Evolutionary conservation across 2,329 filamentous ascomycete species (phyloP).

Genomic region (Pseudofabraea citricarpa): DNA sequence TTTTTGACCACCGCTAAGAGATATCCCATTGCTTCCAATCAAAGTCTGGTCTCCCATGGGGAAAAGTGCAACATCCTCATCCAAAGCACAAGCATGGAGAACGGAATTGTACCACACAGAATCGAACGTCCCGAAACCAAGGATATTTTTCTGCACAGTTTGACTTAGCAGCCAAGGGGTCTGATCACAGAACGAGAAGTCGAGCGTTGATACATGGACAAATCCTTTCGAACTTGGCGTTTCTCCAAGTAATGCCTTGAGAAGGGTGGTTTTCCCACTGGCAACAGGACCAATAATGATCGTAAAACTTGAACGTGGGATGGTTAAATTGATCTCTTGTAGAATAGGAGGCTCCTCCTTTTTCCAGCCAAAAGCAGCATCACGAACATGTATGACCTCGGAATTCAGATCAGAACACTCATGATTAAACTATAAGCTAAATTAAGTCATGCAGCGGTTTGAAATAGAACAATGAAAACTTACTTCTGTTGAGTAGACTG

Average conservation of each 20-base stretch:
- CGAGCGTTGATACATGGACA: slow-evolving; percentile 5
- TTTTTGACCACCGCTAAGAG: slow-evolving; percentile 18
- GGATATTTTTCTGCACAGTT: slow-evolving; percentile 33
- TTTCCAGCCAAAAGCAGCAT: slow-evolving; percentile 6
- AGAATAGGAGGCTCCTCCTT: slow-evolving; percentile 7
- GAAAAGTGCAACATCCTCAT: slow-evolving; percentile 13
- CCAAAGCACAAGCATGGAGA: slow-evolving; percentile 13
- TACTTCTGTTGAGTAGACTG: too few species aligned
- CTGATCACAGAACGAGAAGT: slow-evolving; percentile 37
- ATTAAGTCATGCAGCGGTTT: too few species aligned
- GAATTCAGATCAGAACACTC: neutral
- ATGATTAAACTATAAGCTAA: neutral
- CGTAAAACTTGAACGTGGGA: slow-evolving; percentile 3
- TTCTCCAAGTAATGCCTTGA: slow-evolving; percentile 17
- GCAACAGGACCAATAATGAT: slow-evolving; percentile 21
- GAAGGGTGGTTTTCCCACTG: slow-evolving; percentile 17
- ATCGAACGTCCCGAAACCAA: slow-evolving; percentile 23
- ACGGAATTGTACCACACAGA: slow-evolving; percentile 16
- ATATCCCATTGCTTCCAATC: slow-evolving; percentile 25
- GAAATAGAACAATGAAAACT: too few species aligned
- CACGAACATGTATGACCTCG: slow-evolving; percentile 10
- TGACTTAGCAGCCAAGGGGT: slow-evolving; percentile 37
- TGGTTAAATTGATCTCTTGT: slow-evolving; percentile 4
- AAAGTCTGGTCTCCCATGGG: slow-evolving; percentile 17
- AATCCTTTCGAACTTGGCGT: slow-evolving; percentile 8